Conservation (phyloP, 1,284 basidiomycete genomes). For the Golubevia sp. region DNA sequence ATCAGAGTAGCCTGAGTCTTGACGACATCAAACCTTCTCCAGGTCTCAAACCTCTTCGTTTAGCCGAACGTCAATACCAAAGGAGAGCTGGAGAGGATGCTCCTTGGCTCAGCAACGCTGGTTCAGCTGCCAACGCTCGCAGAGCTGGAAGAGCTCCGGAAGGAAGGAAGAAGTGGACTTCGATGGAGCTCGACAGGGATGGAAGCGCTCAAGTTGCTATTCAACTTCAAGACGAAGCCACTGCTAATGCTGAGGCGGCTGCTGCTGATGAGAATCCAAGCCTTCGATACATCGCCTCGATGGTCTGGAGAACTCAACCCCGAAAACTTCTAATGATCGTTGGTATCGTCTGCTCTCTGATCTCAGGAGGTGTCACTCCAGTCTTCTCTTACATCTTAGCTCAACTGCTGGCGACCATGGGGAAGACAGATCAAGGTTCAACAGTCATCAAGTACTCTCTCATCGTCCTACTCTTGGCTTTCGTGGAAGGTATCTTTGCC, state of each 20-base stretch:
- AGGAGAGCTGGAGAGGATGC: background rate
- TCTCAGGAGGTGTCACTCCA: conserved; percentile 82
- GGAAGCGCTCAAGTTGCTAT: background rate
- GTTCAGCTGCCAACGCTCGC: background rate
- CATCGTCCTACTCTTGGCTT: conserved; percentile 72
- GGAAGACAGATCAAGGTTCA: conserved; percentile 71
- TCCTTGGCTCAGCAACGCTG: conserved; percentile 1
- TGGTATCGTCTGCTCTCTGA: conserved; percentile 53
- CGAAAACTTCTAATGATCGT: conserved; percentile 6
- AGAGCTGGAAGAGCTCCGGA: background rate
- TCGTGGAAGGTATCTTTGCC: conserved; percentile 77
- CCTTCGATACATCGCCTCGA: background rate
- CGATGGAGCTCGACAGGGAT: background rate
- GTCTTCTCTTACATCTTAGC: conserved; percentile 89
- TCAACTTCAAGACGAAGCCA: background rate
- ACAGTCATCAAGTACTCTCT: conserved; percentile 67
- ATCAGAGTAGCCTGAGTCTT: background rate
- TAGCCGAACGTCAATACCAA: conserved; percentile 6
- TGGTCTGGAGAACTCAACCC: conserved; percentile 7
- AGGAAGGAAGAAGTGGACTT: background rate
- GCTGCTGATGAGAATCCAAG: background rate
- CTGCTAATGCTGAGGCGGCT: background rate
- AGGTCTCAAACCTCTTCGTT: conserved; percentile 1
- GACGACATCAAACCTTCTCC: background rate
- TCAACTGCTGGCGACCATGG: conserved; percentile 70